phyloP scores from a whole-genome alignment of 805 yeast genomes.

The Teunomyces lycoperdinae region DNA sequence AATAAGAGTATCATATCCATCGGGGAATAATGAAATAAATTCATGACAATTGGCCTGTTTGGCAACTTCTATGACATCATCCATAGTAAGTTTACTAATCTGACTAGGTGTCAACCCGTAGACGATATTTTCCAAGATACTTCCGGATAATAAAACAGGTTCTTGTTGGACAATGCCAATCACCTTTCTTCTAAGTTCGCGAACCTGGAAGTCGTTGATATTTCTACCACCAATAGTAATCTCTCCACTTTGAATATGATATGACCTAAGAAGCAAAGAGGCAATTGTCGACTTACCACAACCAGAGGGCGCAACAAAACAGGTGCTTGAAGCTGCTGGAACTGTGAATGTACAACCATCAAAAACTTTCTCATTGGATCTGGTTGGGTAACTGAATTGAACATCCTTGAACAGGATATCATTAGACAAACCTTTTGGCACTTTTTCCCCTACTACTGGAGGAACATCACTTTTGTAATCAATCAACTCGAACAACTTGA shows the following conservation, averaged over 20 bases:
- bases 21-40: slow-evolving; percentile 53
- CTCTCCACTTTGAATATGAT: slow-evolving; percentile 47
- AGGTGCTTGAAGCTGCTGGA: slow-evolving; percentile 34
- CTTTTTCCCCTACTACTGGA: slow-evolving; percentile 32
- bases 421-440: slow-evolving; percentile 20
- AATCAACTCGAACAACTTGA: slow-evolving; percentile 40
- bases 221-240: slow-evolving; percentile 52
- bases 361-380: slow-evolving; percentile 35
- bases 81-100: slow-evolving; percentile 34
- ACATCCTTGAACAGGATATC: slow-evolving; percentile 39
- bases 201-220: slow-evolving; percentile 46
- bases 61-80: slow-evolving; percentile 43
- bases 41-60: slow-evolving; percentile 58
- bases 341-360: slow-evolving; percentile 37
- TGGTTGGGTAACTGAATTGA: slow-evolving; percentile 40
- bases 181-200: slow-evolving; percentile 44
- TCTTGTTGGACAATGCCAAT: slow-evolving; percentile 65
- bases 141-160: slow-evolving; percentile 55
- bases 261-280: slow-evolving; percentile 50
- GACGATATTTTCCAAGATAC: slow-evolving; percentile 53
- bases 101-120: slow-evolving; percentile 45
- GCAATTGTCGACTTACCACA: slow-evolving; percentile 63
- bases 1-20: slow-evolving; percentile 56
- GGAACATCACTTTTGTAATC: slow-evolving; percentile 37
- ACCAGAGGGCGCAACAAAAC: slow-evolving; percentile 58